Percentiles rank a stretch among this genome's conserved stretches.
Conservation (phyloP, 129 eudicot genomes). For the Mikania micrantha region DNA sequence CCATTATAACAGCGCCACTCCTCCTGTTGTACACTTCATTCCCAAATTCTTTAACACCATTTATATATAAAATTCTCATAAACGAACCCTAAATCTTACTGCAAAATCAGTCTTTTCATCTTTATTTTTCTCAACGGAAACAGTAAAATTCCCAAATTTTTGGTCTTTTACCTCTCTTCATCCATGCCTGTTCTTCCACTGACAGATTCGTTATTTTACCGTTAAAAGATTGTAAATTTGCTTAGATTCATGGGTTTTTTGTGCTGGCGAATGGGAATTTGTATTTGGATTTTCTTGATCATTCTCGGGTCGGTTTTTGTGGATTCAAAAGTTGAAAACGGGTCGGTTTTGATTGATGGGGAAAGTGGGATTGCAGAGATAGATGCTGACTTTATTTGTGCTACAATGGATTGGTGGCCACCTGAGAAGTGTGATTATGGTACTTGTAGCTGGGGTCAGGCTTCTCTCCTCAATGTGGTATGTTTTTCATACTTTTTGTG, state of each 20-base stretch:
- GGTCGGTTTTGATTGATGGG: conserved; percentile 47
- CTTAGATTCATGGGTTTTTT: conserved; percentile 32
- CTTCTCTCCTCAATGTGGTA: conserved; percentile 87
- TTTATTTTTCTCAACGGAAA: not conserved
- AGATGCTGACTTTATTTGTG: conserved; percentile 70
- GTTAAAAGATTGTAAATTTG: not conserved
- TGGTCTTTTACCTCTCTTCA: not conserved
- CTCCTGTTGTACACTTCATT: not conserved
- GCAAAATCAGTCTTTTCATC: not conserved
- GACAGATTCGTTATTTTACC: not conserved
- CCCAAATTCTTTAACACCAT: not conserved
- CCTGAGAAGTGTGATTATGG: conserved; percentile 96
- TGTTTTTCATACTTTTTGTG: not conserved
- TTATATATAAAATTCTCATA: not conserved
- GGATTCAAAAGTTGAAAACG: conserved; percentile 30
- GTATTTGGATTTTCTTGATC: conserved; percentile 27
- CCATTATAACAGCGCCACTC: not conserved
- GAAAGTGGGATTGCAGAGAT: conserved; percentile 44
- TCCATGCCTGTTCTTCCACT: not conserved
- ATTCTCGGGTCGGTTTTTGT: conserved; percentile 26
- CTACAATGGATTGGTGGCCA: conserved; percentile 99
- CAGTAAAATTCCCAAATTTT: not conserved
- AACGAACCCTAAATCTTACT: not conserved
- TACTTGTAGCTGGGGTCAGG: conserved; percentile 75
- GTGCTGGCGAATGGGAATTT: conserved; percentile 35